Evolutionary conservation across 768 basidiomycete genomes (phyloP), one percentile per base, ranked within the genome.

Genomic region (Tephrocybe sp.): DNA sequence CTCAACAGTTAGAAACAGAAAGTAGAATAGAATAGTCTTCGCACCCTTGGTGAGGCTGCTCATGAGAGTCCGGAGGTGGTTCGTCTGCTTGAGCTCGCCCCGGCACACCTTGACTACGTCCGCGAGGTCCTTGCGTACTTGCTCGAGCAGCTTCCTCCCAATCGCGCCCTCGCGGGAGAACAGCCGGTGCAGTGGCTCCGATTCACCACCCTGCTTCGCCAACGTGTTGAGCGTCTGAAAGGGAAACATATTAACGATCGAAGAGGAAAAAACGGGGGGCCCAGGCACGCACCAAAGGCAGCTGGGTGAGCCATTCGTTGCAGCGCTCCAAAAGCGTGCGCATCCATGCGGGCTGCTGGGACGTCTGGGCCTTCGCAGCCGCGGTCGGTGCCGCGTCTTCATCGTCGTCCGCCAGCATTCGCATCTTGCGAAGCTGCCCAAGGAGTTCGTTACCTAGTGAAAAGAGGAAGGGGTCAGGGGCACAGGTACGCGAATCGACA

Each of bases 321-420:
- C 93, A 91, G 34, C 91, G 85, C 48, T 89, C 86, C 44, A 86
- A 75, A 34, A 98, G 73, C 17, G 80, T 76, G 26, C 89, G 82
- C 96, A 98, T 98, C 96, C 96, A 99, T 1, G 88, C 90, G 18
- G 96, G 95, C 63, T 88, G 84, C 4, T 88, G 84, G 2, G 85
- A 79, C 1, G 82, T 69, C 56, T 84, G 80, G 17, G 81, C 74
- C 63, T 87, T 88, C 18, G 81, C 71, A 20, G 84, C 76, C n/a
- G 78, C 66, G 2, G 73, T 61, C 3, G 78, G 65, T 1, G 77
- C 66, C 14, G 75, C 76, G 17, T 84, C 81, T 41, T 93, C 91
- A 32, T 94, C 90, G 54, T 94, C 93, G 62, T 96, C 93, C 0
- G 82, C 79, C 45, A 95, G 69, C 71, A 84, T 90, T 48, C 93